Base-by-base conservation (phyloP, 2,329 filamentous ascomycete species). In the Cladosporium sp. region DNA sequence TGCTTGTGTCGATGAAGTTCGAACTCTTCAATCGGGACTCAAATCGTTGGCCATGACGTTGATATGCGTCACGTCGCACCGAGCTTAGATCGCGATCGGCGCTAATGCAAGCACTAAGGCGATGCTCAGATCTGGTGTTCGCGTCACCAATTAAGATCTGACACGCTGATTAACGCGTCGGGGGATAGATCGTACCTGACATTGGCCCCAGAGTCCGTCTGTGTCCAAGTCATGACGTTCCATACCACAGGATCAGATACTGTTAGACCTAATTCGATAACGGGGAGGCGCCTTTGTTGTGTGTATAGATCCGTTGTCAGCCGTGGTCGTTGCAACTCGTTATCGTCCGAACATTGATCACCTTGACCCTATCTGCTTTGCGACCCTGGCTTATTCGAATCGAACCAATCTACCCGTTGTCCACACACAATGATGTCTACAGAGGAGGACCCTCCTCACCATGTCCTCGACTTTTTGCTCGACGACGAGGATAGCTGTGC, bases 401-500 rank as follows among this genome's bases (percentile, higher is more conserved):
- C 30, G 3, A 8, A 5, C 8, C 6, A 1, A 50, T 14, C 17
- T 19, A 28, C 37, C 30, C 5, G 19, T 11, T n/a, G 17, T 22
- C 5, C 3, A 9, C 34, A 9, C 9, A n/a, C 3, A 25, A 47
- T 0, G 39, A 55, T 36, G 51, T 2, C 39, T 25, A 6, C 17
- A 2, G 37, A n/a, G 12, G 38, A 45, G 6, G 4, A 55, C 17
- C 15, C 22, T 12, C n/a, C 42, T 1, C 34, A 65, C 70, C 56
- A 72, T 37, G 63, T 70, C 3, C 63, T 73, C 34, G 63, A 70
- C 45, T 73, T 73, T 62, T 66, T 70, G 42, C 65, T 66, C 40
- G 69, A 73, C 60, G 65, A 69, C 38, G 65, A 70, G 5, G 61
- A 69, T 54, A 66, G 64, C 36, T 71, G 66, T 57, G 68, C 71